These are phyloP conservation scores for Lolium rigidum DNA, from an alignment of 176 grass and related monocot genomes.

Conservation along the genomic window DNA sequence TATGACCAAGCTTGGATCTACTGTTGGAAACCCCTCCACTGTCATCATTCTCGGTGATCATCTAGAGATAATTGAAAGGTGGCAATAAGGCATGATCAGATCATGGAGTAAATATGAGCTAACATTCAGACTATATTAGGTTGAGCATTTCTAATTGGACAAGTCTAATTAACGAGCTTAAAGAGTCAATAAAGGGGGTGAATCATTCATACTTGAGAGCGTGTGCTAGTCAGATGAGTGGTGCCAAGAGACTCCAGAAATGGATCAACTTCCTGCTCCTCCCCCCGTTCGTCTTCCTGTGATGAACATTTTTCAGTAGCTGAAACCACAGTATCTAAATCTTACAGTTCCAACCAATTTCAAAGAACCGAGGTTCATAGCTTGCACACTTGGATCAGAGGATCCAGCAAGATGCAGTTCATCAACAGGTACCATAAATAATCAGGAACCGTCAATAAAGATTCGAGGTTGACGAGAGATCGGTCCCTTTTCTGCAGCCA, in stretches of 20 bases:
- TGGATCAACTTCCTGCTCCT: neutral
- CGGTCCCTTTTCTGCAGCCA: too few relatives aligned
- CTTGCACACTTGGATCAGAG: neutral
- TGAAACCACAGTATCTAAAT: neutral
- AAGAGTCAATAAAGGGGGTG: neutral
- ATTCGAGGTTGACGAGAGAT: too few relatives aligned
- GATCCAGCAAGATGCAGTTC: too few relatives aligned
- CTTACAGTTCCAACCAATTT: neutral
- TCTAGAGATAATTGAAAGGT: neutral
- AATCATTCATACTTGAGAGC: neutral
- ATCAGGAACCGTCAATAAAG: too few relatives aligned
- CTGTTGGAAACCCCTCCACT: neutral
- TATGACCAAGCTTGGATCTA: neutral
- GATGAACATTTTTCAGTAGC: neutral
- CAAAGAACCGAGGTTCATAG: neutral
- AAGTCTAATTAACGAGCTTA: neutral
- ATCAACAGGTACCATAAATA: too few relatives aligned
- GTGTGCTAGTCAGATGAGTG: neutral
- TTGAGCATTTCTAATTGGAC: neutral
- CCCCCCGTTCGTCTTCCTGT: neutral
- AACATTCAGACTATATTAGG: neutral
- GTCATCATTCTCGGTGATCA: neutral
- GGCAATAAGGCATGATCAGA: slow-evolving; percentile 9
- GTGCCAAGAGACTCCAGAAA: neutral
- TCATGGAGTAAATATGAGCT: neutral